Conservation (phyloP, 1,284 basidiomycete species). For the Puccinia horiana region DNA sequence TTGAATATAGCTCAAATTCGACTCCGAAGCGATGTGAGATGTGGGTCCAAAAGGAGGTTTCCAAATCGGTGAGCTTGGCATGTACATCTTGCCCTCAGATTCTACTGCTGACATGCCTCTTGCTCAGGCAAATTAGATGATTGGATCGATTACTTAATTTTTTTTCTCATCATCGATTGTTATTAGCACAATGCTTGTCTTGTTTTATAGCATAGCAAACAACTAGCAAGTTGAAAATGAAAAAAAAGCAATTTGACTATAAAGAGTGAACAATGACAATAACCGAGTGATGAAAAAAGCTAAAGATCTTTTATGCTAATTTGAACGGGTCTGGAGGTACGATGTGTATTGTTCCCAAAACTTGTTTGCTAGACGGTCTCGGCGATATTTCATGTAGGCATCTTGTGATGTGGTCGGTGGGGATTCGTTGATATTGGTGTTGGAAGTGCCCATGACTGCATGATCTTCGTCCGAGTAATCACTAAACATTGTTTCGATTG, state of each 20-base stretch:
- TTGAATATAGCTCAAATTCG: neutral
- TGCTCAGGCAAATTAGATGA: too few relatives aligned
- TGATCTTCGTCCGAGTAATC: neutral
- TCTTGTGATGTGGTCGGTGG: neutral
- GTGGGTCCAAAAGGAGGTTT: slow-evolving; percentile 1
- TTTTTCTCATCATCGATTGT: too few relatives aligned
- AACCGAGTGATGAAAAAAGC: too few relatives aligned
- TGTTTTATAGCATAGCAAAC: too few relatives aligned
- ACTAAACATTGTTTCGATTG: neutral
- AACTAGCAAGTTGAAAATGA: too few relatives aligned
- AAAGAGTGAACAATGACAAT: neutral
- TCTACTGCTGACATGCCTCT: too few relatives aligned
- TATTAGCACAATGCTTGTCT: too few relatives aligned
- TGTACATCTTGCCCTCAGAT: too few relatives aligned
- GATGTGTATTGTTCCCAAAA: neutral
- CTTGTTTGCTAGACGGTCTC: neutral
- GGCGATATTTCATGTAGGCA: neutral
- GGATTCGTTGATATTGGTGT: neutral
- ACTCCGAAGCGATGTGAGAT: neutral
- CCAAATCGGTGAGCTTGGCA: neutral
- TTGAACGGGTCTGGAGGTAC: neutral
- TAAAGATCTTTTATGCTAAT: too few relatives aligned
- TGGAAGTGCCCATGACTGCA: neutral
- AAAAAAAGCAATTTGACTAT: too few relatives aligned
- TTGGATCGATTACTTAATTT: too few relatives aligned